phyloP scores from a whole-genome alignment of 2,329 filamentous ascomycete species.

The Stagonosporopsis vannaccii region DNA sequence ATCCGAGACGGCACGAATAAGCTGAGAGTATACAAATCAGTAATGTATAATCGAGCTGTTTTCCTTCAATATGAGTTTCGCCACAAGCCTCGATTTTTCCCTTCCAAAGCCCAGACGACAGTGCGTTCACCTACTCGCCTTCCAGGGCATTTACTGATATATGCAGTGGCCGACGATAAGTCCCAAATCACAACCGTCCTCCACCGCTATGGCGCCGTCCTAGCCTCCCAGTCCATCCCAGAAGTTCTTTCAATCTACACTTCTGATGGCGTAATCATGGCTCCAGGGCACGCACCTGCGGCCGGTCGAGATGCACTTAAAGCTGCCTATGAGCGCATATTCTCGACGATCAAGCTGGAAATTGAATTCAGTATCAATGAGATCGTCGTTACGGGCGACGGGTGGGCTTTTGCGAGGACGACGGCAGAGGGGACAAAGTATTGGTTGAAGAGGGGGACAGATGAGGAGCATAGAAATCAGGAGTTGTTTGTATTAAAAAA shows the following conservation, averaged over 20 bases:
- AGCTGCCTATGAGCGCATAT: slow-evolving; percentile 18
- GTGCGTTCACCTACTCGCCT: not conserved
- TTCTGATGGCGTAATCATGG: slow-evolving; percentile 13
- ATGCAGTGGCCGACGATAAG: slow-evolving; percentile 4
- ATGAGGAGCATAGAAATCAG: slow-evolving; percentile 15
- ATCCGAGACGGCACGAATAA: not conserved
- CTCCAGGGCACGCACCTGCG: slow-evolving; percentile 3
- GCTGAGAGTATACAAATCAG: not conserved
- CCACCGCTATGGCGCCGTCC: slow-evolving; percentile 12
- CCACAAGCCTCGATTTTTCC: not conserved
- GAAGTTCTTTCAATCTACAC: slow-evolving; percentile 19
- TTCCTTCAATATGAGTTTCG: too few species aligned
- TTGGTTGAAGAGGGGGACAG: slow-evolving; percentile 16
- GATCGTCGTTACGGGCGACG: slow-evolving; percentile 11
- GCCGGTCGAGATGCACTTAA: slow-evolving; percentile 4
- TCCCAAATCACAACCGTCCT: slow-evolving; percentile 11
- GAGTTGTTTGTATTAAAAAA: slow-evolving; percentile 14
- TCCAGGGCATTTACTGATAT: not conserved
- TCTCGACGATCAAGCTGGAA: slow-evolving; percentile 15
- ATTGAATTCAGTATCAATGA: slow-evolving; percentile 17
- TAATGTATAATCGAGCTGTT: not conserved
- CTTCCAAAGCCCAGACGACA: not conserved
- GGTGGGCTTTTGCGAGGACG: slow-evolving; percentile 19
- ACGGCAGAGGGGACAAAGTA: slow-evolving; percentile 16
- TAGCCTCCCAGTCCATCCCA: slow-evolving; percentile 12